These are phyloP conservation scores for Zea luxurians DNA, from an alignment of 176 grass and related monocot species.

Conservation along the genomic window DNA sequence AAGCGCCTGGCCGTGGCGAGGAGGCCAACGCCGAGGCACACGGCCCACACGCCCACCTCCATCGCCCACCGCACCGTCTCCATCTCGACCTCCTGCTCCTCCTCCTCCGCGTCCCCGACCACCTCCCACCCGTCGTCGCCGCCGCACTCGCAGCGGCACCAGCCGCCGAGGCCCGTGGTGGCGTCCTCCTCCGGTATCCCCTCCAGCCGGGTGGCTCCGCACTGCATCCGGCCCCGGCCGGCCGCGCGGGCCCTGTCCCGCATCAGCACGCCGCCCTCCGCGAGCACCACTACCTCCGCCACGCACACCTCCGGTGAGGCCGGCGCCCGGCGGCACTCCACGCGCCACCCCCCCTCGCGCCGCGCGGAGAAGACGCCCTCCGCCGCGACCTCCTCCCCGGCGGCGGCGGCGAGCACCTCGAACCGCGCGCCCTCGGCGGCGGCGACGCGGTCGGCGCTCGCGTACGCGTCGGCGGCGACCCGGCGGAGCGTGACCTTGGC, in stretches of 20 bases:
- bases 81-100: constrained; percentile 11
- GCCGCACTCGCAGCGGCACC: constrained; percentile 39
- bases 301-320: background rate
- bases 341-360: constrained; percentile 30
- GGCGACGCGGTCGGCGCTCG: constrained; percentile 48
- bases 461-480: constrained; percentile 23
- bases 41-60: constrained; percentile 63
- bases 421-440: constrained; percentile 56
- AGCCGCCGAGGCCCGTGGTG: constrained; percentile 14
- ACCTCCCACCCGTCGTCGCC: constrained; percentile 45
- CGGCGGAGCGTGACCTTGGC: constrained; percentile 36
- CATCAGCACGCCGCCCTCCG: constrained; percentile 38
- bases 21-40: constrained; percentile 55
- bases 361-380: constrained; percentile 44
- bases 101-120: constrained; percentile 2
- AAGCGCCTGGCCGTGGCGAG: constrained; percentile 42
- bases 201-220: constrained; percentile 35
- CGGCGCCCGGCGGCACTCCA: constrained; percentile 28
- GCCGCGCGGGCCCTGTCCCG: constrained; percentile 21
- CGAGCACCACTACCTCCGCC: constrained; percentile 47
- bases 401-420: constrained; percentile 36
- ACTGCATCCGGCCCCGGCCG: background rate
- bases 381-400: constrained; percentile 24
- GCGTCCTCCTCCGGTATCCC: constrained; percentile 50
- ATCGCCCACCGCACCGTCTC: constrained; percentile 59